Evolutionary conservation across 1,284 basidiomycete species (phyloP).

Genomic region (Mycena sp.): DNA sequence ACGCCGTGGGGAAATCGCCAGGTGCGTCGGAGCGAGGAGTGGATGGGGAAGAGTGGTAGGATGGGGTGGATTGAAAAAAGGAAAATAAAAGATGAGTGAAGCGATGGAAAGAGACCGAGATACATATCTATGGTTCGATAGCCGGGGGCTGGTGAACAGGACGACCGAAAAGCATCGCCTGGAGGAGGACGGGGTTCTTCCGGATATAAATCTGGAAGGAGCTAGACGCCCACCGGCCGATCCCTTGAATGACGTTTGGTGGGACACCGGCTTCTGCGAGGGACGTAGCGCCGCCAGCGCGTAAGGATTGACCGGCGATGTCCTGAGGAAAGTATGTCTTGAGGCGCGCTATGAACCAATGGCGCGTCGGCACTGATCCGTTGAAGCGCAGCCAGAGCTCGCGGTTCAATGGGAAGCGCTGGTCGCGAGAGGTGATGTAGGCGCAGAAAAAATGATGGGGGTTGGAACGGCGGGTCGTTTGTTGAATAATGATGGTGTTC

Average conservation of each 20-base stretch:
- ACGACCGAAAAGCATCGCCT: slow-evolving; percentile 4
- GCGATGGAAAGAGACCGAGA: slow-evolving; percentile 3
- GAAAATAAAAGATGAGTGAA: background rate
- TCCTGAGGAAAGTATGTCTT: slow-evolving; percentile 3
- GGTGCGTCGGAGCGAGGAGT: no score
- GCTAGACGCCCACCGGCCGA: slow-evolving; percentile 34
- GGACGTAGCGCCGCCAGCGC: slow-evolving; percentile 34
- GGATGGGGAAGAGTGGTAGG: no score
- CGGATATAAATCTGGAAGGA: slow-evolving; percentile 36
- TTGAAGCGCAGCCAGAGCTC: slow-evolving; percentile 34
- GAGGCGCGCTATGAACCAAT: slow-evolving; percentile 29
- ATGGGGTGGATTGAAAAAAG: background rate
- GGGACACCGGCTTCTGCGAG: slow-evolving; percentile 29
- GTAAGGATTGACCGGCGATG: slow-evolving; percentile 33
- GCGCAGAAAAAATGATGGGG: slow-evolving; percentile 25
- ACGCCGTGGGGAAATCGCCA: no score
- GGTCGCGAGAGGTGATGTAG: slow-evolving; percentile 37
- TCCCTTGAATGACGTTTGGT: no score
- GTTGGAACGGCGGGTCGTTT: slow-evolving; percentile 4
- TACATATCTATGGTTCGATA: slow-evolving; percentile 2
- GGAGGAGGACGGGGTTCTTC: slow-evolving; percentile 31
- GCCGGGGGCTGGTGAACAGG: slow-evolving; percentile 11
- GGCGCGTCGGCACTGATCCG: slow-evolving; percentile 30
- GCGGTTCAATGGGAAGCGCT: slow-evolving; percentile 25
- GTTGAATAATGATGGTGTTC: no score